Conservation (phyloP, 768 basidiomycete species). For the Coprinopsis sp. region DNA sequence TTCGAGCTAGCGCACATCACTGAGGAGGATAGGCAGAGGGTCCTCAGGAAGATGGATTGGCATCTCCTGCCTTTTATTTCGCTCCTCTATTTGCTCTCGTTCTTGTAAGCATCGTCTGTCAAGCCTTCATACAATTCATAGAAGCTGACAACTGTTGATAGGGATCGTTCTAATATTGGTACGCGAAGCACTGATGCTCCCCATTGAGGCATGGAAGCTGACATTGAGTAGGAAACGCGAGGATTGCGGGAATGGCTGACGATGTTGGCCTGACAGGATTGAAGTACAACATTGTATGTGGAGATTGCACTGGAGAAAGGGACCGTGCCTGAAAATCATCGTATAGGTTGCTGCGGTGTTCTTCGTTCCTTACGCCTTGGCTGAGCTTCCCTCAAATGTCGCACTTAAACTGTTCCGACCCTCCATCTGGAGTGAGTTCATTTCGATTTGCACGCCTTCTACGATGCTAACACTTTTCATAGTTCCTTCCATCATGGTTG, state of each 20-base stretch:
- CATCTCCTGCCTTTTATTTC: constrained; percentile 43
- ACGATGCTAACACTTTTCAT: neutral
- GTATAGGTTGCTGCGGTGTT: constrained; percentile 31
- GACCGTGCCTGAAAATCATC: neutral
- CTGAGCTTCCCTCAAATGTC: constrained; percentile 36
- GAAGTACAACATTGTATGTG: constrained; percentile 31
- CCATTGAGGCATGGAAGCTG: neutral
- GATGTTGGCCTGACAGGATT: constrained; percentile 27
- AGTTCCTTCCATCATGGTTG: constrained; percentile 31
- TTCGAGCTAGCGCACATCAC: constrained; percentile 3
- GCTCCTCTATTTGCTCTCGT: constrained; percentile 41
- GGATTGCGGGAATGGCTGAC: constrained; percentile 28
- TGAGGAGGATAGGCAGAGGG: constrained; percentile 21
- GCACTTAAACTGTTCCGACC: constrained; percentile 27
- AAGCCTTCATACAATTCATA: neutral
- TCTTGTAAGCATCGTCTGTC: constrained; percentile 31
- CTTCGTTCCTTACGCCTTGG: constrained; percentile 31
- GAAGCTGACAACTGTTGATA: constrained; percentile 7
- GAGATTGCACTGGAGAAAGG: neutral
- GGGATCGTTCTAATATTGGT: constrained; percentile 35
- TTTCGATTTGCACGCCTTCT: neutral
- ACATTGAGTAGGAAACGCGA: constrained; percentile 23
- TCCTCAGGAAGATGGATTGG: constrained; percentile 39
- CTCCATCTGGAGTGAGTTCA: constrained; percentile 27
- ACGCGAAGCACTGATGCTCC: neutral